Evolutionary conservation across 164 flowering plant genomes (phyloP).

Genomic region (Dillenia suffruticosa): DNA sequence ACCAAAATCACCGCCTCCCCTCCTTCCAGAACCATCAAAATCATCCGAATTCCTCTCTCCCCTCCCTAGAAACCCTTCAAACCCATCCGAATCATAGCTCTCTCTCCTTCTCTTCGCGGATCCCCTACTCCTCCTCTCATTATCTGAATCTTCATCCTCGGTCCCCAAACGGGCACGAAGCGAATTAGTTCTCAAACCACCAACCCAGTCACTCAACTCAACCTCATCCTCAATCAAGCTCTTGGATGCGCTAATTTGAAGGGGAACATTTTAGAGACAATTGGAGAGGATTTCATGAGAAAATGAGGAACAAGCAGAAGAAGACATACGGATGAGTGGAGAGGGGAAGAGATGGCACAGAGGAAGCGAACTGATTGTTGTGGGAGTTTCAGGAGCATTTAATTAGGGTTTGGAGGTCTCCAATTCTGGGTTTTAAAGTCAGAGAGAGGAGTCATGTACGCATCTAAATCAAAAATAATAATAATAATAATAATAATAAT

Average conservation of each 20-base stretch:
- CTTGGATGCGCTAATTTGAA: conserved; percentile 18
- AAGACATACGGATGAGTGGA: no score
- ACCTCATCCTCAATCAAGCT: conserved; percentile 77
- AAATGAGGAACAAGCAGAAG: no score
- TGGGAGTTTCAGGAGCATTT: no score
- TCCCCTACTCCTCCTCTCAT: conserved; percentile 7
- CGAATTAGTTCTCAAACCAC: conserved; percentile 43
- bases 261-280: no score
- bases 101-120: conserved; percentile 4
- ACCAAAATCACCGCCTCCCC: background rate
- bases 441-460: no score
- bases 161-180: conserved; percentile 20
- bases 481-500: no score
- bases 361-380: no score
- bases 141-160: conserved; percentile 22
- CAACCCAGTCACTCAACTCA: conserved; percentile 67
- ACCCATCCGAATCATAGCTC: background rate
- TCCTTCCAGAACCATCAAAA: background rate
- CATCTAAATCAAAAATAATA: no score
- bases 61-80: background rate
- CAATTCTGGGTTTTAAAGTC: no score
- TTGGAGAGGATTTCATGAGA: no score
- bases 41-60: conserved; percentile 1
- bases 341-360: no score
- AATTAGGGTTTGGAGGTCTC: no score